Evolutionary conservation across 495 filamentous ascomycete species (phyloP).

Genomic region (Xylaria bambusicola): DNA sequence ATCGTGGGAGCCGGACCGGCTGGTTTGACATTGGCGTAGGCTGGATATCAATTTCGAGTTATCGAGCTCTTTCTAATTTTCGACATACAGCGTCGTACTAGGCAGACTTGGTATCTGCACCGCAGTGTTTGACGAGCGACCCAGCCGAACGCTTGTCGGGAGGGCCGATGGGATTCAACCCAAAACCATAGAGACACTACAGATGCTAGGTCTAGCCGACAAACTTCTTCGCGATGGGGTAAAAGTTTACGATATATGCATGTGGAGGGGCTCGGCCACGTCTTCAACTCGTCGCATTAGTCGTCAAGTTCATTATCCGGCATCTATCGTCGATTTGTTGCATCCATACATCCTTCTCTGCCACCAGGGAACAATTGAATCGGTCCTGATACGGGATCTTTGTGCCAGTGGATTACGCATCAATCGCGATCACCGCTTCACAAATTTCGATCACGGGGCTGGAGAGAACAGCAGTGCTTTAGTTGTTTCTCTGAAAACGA

Average conservation of each 20-base stretch:
- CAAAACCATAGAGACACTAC: slow-evolving; percentile 66
- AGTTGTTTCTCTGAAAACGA: slow-evolving; percentile 44
- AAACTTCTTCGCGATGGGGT: slow-evolving; percentile 61
- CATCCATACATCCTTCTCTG: slow-evolving; percentile 73
- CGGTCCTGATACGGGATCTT: slow-evolving; percentile 65
- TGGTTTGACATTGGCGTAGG: slow-evolving; percentile 68
- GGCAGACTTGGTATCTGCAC: slow-evolving; percentile 64
- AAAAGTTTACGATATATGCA: slow-evolving; percentile 69
- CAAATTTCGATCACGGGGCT: slow-evolving; percentile 43
- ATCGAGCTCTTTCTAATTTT: background rate
- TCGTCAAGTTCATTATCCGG: slow-evolving; percentile 57
- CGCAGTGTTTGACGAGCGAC: slow-evolving; percentile 63
- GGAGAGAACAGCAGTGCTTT: slow-evolving; percentile 37
- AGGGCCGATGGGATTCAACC: slow-evolving; percentile 72
- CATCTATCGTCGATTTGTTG: slow-evolving; percentile 63
- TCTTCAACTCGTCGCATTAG: slow-evolving; percentile 52
- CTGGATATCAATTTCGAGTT: slow-evolving; percentile 8
- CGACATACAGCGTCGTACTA: slow-evolving; percentile 56
- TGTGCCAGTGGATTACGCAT: slow-evolving; percentile 58
- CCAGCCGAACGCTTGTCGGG: slow-evolving; percentile 62
- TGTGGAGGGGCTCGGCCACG: slow-evolving; percentile 67
- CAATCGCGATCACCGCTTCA: slow-evolving; percentile 57
- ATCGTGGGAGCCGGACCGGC: slow-evolving; percentile 72
- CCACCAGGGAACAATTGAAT: slow-evolving; percentile 75
- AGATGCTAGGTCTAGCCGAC: slow-evolving; percentile 68